Evolutionary conservation across 2,329 filamentous ascomycete species (phyloP).

Genomic region (Tolypocladium endophyticum): DNA sequence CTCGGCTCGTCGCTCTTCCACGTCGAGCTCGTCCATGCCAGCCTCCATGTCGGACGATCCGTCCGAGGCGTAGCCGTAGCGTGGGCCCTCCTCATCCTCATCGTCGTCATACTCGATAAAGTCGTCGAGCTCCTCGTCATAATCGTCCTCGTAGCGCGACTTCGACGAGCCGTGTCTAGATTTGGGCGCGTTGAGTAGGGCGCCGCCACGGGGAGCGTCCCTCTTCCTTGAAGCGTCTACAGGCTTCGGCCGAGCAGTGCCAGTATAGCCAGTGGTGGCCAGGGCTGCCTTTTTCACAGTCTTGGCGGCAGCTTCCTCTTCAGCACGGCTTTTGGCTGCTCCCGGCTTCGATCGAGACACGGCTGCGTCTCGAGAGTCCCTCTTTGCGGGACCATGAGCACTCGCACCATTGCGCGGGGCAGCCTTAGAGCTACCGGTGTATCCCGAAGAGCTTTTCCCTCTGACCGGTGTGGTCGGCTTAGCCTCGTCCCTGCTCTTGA

Average conservation of each 20-base stretch:
- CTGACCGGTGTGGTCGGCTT: conserved; percentile 18
- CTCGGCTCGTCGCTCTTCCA: conserved; percentile 57
- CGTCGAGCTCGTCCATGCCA: conserved; percentile 61
- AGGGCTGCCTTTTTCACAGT: conserved; percentile 50
- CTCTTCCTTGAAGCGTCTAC: conserved; percentile 20
- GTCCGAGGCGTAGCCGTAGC: conserved; percentile 50
- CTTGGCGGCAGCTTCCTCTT: conserved; percentile 35
- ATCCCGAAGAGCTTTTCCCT: conserved; percentile 13
- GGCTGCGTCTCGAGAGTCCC: conserved; percentile 1
- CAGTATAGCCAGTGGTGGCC: conserved; percentile 55
- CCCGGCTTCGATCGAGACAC: conserved; percentile 1
- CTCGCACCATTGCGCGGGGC: conserved; percentile 12
- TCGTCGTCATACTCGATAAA: conserved; percentile 54
- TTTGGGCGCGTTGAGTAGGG: conserved; percentile 24
- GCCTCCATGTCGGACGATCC: conserved; percentile 71
- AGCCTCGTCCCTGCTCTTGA: conserved; percentile 39
- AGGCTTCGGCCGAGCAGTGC: conserved; percentile 51
- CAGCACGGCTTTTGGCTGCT: conserved; percentile 10
- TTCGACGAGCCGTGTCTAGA: conserved; percentile 17
- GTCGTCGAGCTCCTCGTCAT: conserved; percentile 52
- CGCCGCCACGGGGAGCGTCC: conserved; percentile 25
- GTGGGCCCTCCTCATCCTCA: conserved; percentile 29
- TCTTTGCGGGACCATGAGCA: conserved; percentile 6
- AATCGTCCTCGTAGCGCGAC: conserved; percentile 43
- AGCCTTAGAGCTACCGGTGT: conserved; percentile 20